Evolutionary conservation across 345 rosid genomes (phyloP), one percentile per base, ranked within the genome.

Genomic region (Lenwebbia sp.): DNA sequence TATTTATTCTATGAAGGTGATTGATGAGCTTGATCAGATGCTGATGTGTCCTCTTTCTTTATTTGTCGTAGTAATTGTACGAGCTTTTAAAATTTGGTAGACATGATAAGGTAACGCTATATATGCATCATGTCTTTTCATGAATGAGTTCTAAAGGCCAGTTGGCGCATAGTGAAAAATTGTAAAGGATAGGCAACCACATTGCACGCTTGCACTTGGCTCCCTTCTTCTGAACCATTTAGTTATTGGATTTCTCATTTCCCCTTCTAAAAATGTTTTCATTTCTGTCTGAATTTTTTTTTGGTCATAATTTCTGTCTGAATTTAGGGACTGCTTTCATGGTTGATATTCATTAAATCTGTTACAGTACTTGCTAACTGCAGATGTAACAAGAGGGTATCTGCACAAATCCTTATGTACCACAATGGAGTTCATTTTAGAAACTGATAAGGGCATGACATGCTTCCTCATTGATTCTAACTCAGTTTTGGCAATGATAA

Each of bases 341-440:
- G 78, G 44, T 33, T 87, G 83, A 84, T 88, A 26, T 82, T 90
- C 89, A 83, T 92, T 85, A 88, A 89, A 88, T 89, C 84, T 92
- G 93, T 89, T 87, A 84, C 86, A 96, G 99, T 96, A 95, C 93
- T 88, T 96, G 93, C 82, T 90, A 56, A 95, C 94, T 92, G 96
- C 88, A 92, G 99, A 94, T 89, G 85, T 96, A 86, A 78, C 88
- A 37, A 92, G 98, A 85, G 98, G 98, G 50, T 95, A 95, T 89
- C 91, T 96, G 82, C 94, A 94, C 54, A 96, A 94, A 91, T 91
- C 98, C 54, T 86, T 95, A 78, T 92, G 96, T 86, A 85, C 94
- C 10, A 93, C 97, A 4, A 51, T 90, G 90, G 98, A 96, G 90
- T 93, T 96, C 92, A 92, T 95, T 74, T 86, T 92, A 74, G 97